Base-by-base conservation (phyloP, 2,329 filamentous ascomycete genomes). In the Penicillium sp. region DNA sequence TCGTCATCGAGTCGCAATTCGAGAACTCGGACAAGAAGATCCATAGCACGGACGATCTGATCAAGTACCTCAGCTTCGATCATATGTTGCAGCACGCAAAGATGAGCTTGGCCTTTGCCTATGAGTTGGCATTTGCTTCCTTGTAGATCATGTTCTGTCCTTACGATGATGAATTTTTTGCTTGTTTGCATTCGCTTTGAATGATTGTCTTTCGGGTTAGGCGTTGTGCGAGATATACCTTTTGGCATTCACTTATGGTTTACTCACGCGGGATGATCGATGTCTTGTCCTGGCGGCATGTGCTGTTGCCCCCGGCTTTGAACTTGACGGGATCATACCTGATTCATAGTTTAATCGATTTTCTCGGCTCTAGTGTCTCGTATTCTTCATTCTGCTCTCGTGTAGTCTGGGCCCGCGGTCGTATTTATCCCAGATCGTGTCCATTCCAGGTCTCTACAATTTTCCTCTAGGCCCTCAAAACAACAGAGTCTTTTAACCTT, bases 61-160 rank as follows among this genome's bases (percentile, higher is more conserved):
- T 93, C 65, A 83, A 89, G 71, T 87, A 86, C 65, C 78, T 93
- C 60, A 87, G 87, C 68, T 96, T 96, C 74, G 87, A 93, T 74
- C 93, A 97, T 76, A 96, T 97, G 92, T 83, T 95, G 37, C 89
- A 97, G 80, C 93, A 97, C 77, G 92, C 91, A 25, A 89, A 87
- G 74, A 84, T 97, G 83, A 95, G 92, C 1, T 81, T 96, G 35
- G 91, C 89, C 5, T 84, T 96, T 68, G 91, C 89, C 4, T 94
- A 93, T 71, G 93, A 97, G 80, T 84, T 96, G 62, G 92, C 88
- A 10, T 91, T 91, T 79, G 87, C 91, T 22, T 82, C 90, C 61
- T 91, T 93, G 45, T 80, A 59, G 75, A 61, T n/a, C 33, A 14
- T 16, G 11, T 13, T 58, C 22, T 16, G 11, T 13, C 53, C 22